These are phyloP conservation scores for Boletus subcaerulescens DNA, from an alignment of 768 basidiomycete species.

Conservation along the genomic window DNA sequence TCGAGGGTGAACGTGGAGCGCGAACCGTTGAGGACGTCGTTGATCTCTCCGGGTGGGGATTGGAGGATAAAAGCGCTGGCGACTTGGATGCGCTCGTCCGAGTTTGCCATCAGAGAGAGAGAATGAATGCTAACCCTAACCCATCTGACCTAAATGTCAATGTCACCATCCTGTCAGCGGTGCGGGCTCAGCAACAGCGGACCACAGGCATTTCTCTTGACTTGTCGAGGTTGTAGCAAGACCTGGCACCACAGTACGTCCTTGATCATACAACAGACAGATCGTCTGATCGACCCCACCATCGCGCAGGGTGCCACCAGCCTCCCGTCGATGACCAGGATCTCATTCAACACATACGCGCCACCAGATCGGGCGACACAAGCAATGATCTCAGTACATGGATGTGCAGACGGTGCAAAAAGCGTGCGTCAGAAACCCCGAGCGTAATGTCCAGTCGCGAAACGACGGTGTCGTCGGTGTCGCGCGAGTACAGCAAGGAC, in stretches of 20 bases:
- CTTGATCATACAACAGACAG: too few species aligned
- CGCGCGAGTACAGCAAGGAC: neutral
- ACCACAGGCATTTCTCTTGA: constrained; percentile 32
- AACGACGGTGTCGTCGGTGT: constrained; percentile 8
- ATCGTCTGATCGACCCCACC: neutral
- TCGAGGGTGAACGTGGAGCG: neutral
- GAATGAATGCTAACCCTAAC: constrained; percentile 24
- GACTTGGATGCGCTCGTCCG: constrained; percentile 60
- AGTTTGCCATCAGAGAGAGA: constrained; percentile 43
- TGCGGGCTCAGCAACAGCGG: constrained; percentile 25
- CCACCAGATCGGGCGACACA: constrained; percentile 22
- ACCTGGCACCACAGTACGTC: constrained; percentile 35
- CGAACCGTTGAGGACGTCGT: constrained; percentile 89
- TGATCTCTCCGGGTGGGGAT: constrained; percentile 94
- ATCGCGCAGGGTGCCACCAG: constrained; percentile 29
- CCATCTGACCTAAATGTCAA: neutral
- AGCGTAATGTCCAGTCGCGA: constrained; percentile 2
- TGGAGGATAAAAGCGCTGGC: constrained; percentile 83
- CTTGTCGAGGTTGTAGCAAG: constrained; percentile 32
- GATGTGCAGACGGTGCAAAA: constrained; percentile 34
- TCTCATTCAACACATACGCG: constrained; percentile 25
- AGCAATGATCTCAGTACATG: constrained; percentile 23
- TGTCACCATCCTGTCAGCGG: constrained; percentile 17
- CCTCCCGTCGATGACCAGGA: constrained; percentile 28
- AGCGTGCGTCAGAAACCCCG: neutral